Evolutionary conservation across 2,329 filamentous ascomycete genomes (phyloP), one percentile per base, ranked within the genome.

Genomic region (Calonectria fujianensis): DNA sequence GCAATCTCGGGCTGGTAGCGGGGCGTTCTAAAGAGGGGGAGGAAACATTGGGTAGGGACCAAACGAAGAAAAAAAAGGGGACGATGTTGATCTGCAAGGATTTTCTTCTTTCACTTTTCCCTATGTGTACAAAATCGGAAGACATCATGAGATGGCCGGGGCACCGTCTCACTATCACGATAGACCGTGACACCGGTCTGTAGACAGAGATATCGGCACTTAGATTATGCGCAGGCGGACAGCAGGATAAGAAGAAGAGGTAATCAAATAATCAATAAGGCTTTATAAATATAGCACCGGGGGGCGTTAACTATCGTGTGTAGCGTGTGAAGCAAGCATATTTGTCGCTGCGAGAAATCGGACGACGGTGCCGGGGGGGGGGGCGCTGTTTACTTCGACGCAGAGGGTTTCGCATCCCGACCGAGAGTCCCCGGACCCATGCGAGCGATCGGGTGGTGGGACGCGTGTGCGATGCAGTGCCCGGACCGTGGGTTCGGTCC

Each of bases 21-120:
- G 14, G 65, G 70, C 65, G 70, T 69, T 69, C n/a, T 39, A 50
- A 73, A n/a, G 37, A 29, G 32, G 7, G 20, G 41, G n/a, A 45
- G 16, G 37, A 39, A 52, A 54, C 35, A 69, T 54, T 24, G n/a
- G 57, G 37, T 6, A 29, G 20, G 35, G 65, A n/a, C 52, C 9
- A 18, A 54, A 73, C 37, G 32, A 51, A 37, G 32, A 51, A 37
- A 73, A 45, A 72, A 39, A 48, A 73, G 65, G 63, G 35, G 48
- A 65, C 48, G 18, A 9, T 9, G n/a, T 24, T 48, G 45, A 24
- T 13, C 31, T 48, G 41, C 50, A 64, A 48, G 67, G 65, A n/a
- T 35, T 65, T 69, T 51, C 32, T 57, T 64, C 39, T 51, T 39
- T 63, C 32, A 37, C 13, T 20, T 27, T 59, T 54, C n/a, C 16